Base-by-base conservation (phyloP, 768 basidiomycete species). In the Boletus rex-veris region DNA sequence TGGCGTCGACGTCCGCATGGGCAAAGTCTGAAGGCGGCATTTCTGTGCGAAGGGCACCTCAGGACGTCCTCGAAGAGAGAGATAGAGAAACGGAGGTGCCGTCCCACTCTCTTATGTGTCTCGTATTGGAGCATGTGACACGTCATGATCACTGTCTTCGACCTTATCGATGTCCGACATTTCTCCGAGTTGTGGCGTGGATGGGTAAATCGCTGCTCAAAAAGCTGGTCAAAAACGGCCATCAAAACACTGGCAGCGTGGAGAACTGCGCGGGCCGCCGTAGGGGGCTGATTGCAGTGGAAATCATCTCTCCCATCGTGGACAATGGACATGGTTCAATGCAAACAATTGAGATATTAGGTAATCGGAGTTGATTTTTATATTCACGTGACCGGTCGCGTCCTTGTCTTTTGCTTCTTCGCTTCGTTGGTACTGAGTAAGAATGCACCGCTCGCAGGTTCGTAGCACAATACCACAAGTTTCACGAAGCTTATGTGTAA, bases 11-110 rank as follows among this genome's bases (percentile, higher is more conserved):
- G 64, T 83, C 66, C 6, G 81, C 86, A 1, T 79, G 78, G 5
- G 83, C 81, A 60, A 90, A 88, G 64, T 85, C 82, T 28, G 87
- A 88, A 9, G 82, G 81, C 3, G 81, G 63, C 88, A 89, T 90
- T 15, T 47, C 36, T 18, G 19, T 7, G 10, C 24, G 26, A 28
- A 28, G 26, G 26, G 26, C 2, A 28, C 7, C 26, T 53, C 21
- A 37, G 28, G 28, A 40, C 28, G 56, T 43, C 33, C 35, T 56
- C 18, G 28, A 50, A 46, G 60, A 43, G 54, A 47, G 52, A 52
- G 45, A 43, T 24, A 45, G 50, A 58, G 54, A 49, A 43, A 26
- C 38, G 33, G 37, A 36, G 5, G 28, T 10, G n/a, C n/a, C 26
- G 9, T 18, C 19, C 40, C 50, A 16, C 44, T 30, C 38, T 56